phyloP scores from a whole-genome alignment of 2,329 filamentous ascomycete genomes.

The Stromatinia cepivora region DNA sequence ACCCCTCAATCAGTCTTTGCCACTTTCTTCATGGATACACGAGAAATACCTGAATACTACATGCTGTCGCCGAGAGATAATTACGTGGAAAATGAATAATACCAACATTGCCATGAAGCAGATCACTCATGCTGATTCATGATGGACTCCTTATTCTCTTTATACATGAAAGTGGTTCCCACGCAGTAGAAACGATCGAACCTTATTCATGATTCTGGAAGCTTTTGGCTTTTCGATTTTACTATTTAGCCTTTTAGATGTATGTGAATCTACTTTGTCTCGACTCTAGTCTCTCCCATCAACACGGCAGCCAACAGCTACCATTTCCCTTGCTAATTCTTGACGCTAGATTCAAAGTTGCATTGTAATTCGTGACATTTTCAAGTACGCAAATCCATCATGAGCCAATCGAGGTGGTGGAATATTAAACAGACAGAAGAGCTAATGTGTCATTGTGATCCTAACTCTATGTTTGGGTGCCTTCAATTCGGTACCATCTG shows the following conservation, averaged over 20 bases:
- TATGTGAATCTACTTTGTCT: background rate
- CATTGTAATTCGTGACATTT: slow-evolving; percentile 10
- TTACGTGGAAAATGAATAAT: background rate
- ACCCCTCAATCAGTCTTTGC: slow-evolving; percentile 1
- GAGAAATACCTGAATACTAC: background rate
- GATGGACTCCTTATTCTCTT: background rate
- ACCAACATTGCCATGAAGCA: background rate
- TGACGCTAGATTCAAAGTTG: background rate
- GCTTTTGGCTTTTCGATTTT: slow-evolving; percentile 7
- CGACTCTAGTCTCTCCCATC: background rate
- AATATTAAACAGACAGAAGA: background rate
- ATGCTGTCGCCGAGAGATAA: background rate
- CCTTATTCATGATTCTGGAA: slow-evolving; percentile 16
- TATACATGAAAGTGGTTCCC: background rate
- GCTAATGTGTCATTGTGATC: slow-evolving; percentile 5
- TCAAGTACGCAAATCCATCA: background rate
- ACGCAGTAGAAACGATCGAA: background rate
- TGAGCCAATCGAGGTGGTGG: background rate
- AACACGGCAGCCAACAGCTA: background rate
- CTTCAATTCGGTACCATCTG: slow-evolving; percentile 8
- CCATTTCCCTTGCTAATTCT: slow-evolving; percentile 7
- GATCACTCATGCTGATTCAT: background rate
- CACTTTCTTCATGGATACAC: slow-evolving; percentile 7
- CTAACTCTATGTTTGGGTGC: slow-evolving; percentile 11
- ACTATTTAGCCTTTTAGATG: background rate